Percentiles rank a stretch among this genome's conserved stretches.
Evolutionary conservation across 768 basidiomycete genomes (phyloP).

Genomic region (Boletellus sp.): DNA sequence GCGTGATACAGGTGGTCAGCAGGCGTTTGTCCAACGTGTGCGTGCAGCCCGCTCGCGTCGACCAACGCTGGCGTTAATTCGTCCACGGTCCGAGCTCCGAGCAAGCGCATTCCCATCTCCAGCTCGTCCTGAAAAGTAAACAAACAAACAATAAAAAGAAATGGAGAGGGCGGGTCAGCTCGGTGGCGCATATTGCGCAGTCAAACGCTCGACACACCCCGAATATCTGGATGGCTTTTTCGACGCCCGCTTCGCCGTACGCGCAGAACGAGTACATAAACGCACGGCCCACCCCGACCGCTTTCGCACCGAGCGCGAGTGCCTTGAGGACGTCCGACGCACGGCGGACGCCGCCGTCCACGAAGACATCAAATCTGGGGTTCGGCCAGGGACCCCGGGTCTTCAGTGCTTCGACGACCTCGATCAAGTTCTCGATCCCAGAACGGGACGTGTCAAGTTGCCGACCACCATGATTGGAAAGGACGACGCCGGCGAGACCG

Average conservation of each 20-base stretch:
- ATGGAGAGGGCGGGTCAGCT: background rate
- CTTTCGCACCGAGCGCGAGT: slow-evolving; percentile 77
- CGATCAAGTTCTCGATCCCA: slow-evolving; percentile 78
- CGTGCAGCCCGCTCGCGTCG: slow-evolving; percentile 50
- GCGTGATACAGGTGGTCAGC: slow-evolving; percentile 29
- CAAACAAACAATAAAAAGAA: no score
- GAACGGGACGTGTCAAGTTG: slow-evolving; percentile 76
- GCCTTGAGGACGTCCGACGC: slow-evolving; percentile 87
- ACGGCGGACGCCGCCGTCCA: slow-evolving; percentile 90
- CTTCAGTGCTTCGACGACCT: slow-evolving; percentile 70
- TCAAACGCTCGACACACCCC: slow-evolving; percentile 40
- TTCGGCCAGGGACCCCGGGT: slow-evolving; percentile 71
- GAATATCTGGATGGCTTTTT: slow-evolving; percentile 74
- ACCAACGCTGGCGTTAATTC: slow-evolving; percentile 86
- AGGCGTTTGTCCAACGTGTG: slow-evolving; percentile 28
- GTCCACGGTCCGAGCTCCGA: slow-evolving; percentile 77
- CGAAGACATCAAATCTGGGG: slow-evolving; percentile 73
- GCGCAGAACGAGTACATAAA: slow-evolving; percentile 83
- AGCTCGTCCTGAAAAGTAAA: slow-evolving; percentile 83
- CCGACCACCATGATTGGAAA: slow-evolving; percentile 78
- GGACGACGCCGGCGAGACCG: slow-evolving; percentile 66
- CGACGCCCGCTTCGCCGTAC: slow-evolving; percentile 85
- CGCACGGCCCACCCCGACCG: slow-evolving; percentile 75
- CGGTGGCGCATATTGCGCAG: background rate
- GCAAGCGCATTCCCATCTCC: slow-evolving; percentile 90